Conservation (phyloP, 164 flowering plant genomes). For the Annona squamosa region DNA sequence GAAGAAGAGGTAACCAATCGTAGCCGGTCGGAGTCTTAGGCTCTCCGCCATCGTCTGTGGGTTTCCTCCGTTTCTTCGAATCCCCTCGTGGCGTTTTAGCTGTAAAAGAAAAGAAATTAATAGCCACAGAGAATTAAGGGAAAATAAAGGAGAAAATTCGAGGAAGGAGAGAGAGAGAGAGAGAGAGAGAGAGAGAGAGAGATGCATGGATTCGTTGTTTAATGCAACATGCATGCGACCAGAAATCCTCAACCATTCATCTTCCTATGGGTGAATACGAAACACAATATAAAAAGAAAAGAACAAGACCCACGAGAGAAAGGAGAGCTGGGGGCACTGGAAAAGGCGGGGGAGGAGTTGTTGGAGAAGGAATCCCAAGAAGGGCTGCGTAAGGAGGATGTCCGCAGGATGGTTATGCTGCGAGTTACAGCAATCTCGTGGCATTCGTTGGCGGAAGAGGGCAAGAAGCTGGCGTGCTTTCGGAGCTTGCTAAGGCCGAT, state of each 20-base stretch:
- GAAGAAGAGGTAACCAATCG: slow-evolving; percentile 42
- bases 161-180: neutral
- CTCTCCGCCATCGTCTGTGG: slow-evolving; percentile 33
- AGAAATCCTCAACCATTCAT: no score
- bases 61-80: slow-evolving; percentile 41
- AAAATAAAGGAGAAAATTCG: neutral
- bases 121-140: neutral
- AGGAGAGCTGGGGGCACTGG: slow-evolving; percentile 46
- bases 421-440: slow-evolving; percentile 30
- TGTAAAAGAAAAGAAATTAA: slow-evolving; percentile 12
- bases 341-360: slow-evolving; percentile 37
- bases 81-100: slow-evolving; percentile 43
- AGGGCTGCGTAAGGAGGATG: slow-evolving; percentile 16
- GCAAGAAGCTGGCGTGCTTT: slow-evolving; percentile 37
- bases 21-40: slow-evolving; percentile 48
- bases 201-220: no score
- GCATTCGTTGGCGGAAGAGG: slow-evolving; percentile 12
- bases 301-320: slow-evolving; percentile 36
- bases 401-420: slow-evolving; percentile 49
- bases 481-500: slow-evolving; percentile 52
- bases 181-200: no score
- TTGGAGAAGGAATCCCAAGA: slow-evolving; percentile 23
- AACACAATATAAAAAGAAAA: neutral
- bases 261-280: no score
- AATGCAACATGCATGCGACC: no score